A percentile compares a stretch with the other conserved stretches of the same genome.
Evolutionary conservation across 176 grass and related monocot genomes (phyloP).

Genomic region (Aegilops tauschii): DNA sequence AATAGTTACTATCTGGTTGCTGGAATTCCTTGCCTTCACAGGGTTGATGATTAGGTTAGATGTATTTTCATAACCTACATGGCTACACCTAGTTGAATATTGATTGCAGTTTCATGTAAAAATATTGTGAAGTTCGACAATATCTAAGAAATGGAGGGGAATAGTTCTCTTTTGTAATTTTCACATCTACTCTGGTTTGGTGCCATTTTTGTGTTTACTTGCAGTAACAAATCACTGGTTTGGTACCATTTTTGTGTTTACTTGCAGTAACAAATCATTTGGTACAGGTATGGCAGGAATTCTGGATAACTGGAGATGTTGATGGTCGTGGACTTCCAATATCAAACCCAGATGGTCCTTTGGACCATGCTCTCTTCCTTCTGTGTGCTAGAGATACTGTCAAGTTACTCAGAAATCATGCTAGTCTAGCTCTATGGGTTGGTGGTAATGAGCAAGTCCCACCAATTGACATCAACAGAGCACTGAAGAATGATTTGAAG

Average conservation of each 20-base stretch:
- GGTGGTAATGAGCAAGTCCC: slow-evolving; percentile 98
- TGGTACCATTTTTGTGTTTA: slow-evolving; percentile 18
- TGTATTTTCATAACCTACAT: not conserved
- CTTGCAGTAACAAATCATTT: slow-evolving; percentile 31
- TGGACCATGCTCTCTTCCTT: slow-evolving; percentile 94
- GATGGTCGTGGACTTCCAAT: slow-evolving; percentile 85
- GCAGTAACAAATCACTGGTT: slow-evolving; percentile 14
- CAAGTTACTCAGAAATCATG: slow-evolving; percentile 90
- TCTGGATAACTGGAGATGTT: slow-evolving; percentile 98
- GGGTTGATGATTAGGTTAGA: not conserved
- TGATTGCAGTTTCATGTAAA: slow-evolving; percentile 3
- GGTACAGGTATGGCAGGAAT: slow-evolving; percentile 95
- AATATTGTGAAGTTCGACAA: not conserved
- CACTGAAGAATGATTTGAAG: slow-evolving; percentile 74
- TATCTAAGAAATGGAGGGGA: not conserved
- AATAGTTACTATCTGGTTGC: not conserved
- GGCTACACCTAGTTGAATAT: not conserved
- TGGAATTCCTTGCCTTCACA: slow-evolving; percentile 4
- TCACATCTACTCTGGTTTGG: not conserved
- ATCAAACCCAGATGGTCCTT: slow-evolving; percentile 75
- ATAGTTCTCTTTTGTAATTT: not conserved
- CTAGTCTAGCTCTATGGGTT: slow-evolving; percentile 93
- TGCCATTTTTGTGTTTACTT: slow-evolving; percentile 20
- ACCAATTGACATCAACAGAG: slow-evolving; percentile 72
- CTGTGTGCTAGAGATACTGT: slow-evolving; percentile 93